Conservation (phyloP, 1,139 yeast species). For the Lodderomyces elongisporus region DNA sequence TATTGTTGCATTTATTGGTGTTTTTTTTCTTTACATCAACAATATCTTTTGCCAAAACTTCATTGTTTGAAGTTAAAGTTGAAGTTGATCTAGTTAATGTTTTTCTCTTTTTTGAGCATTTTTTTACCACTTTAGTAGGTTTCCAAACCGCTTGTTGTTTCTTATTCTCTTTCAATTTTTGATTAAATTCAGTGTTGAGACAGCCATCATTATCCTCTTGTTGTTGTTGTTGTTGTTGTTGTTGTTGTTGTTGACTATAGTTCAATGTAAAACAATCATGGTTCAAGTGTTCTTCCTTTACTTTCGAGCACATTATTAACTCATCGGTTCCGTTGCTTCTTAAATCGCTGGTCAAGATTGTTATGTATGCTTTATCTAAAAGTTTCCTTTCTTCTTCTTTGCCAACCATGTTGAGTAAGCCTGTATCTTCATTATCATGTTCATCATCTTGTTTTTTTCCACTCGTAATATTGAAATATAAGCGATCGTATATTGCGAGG, state of each 20-base stretch:
- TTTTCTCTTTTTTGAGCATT: no score
- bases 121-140: no score
- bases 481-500: constrained; percentile 24
- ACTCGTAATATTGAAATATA: constrained; percentile 16
- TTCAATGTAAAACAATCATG: constrained; percentile 11
- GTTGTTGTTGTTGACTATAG: neutral
- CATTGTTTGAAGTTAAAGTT: no score
- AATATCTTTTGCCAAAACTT: no score
- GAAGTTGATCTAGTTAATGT: no score
- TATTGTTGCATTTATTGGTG: no score
- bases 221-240: neutral
- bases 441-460: constrained; percentile 7
- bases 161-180: neutral
- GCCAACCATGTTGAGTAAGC: constrained; percentile 6
- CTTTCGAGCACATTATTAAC: constrained; percentile 16
- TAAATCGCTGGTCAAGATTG: constrained; percentile 15
- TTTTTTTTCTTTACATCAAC: no score
- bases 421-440: constrained; percentile 5
- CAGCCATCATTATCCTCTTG: neutral
- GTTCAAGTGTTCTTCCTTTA: constrained; percentile 11
- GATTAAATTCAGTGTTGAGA: no score
- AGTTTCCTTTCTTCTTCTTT: constrained; percentile 7
- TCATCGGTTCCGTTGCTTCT: constrained; percentile 9
- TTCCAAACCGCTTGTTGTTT: no score
- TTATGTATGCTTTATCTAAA: constrained; percentile 8